Evolutionary conservation across 768 basidiomycete genomes (phyloP).

Genomic region (Psilocybe subaeruginosa): DNA sequence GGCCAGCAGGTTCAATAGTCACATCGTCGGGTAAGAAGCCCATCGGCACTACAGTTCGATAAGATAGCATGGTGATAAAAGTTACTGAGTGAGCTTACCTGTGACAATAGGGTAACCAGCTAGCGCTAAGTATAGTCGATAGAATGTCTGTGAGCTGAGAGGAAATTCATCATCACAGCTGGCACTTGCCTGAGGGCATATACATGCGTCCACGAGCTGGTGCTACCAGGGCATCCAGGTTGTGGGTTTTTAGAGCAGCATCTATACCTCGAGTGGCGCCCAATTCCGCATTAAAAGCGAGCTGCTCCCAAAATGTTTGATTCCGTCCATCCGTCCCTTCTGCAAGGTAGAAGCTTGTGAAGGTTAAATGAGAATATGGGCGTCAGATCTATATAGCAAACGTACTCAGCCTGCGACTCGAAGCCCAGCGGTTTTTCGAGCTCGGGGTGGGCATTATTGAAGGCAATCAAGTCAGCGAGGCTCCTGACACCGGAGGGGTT

Average conservation of each 20-base stretch:
- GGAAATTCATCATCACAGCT: neutral
- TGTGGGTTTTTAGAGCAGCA: constrained; percentile 44
- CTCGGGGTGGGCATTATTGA: constrained; percentile 53
- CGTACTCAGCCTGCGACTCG: constrained; percentile 40
- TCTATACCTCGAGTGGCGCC: constrained; percentile 59
- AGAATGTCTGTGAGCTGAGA: neutral
- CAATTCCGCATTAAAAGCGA: constrained; percentile 47
- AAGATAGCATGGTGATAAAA: too few relatives aligned
- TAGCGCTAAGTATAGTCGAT: constrained; percentile 39
- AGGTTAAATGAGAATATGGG: neutral
- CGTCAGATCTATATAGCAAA: neutral
- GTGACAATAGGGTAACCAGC: constrained; percentile 71
- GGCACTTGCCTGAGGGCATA: constrained; percentile 37
- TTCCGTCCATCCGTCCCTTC: constrained; percentile 45
- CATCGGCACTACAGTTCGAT: constrained; percentile 48
- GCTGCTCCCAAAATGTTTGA: constrained; percentile 43
- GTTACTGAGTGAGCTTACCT: constrained; percentile 36
- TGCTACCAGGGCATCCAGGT: constrained; percentile 55
- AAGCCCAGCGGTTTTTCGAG: constrained; percentile 48
- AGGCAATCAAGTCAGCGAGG: constrained; percentile 60
- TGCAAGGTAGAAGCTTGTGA: constrained; percentile 37
- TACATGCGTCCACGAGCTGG: constrained; percentile 44
- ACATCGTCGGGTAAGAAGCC: constrained; percentile 58
- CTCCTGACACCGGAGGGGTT: constrained; percentile 60
- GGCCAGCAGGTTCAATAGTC: constrained; percentile 40